Evolutionary conservation across 2,329 filamentous ascomycete species (phyloP), one percentile per base, ranked within the genome.

Genomic region (Xylariales sp.): DNA sequence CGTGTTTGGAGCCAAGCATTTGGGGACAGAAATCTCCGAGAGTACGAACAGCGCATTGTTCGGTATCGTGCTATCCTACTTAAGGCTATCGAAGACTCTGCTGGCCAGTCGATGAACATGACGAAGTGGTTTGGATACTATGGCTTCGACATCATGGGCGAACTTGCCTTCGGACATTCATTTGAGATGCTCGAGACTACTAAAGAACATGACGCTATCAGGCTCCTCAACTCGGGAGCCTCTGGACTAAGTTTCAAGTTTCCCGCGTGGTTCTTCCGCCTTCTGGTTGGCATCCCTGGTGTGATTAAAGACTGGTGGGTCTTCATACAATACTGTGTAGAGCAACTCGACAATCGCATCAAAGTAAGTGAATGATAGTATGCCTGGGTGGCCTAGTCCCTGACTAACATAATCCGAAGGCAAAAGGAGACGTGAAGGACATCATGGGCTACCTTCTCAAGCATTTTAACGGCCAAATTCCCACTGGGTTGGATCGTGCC

Each of bases 121-220:
- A 68, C 73, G 12, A 45, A 54, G 9, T 74, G 72, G 73, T 72
- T 73, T 6, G 71, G 67, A 14, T 65, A 69, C 23, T 76, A 71
- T 36, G 66, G 54, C 2, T 77, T 75, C 48, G 75, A 77, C 46
- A 70, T 75, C 0, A 75, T 77, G 75, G 75, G 75, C 5, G 75
- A 78, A 28, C 70, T 79, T 18, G 76, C 75, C 7, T 78, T 78
- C 52, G 75, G 73, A 12, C 58, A 69, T 5, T 69, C 72, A 36
- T 78, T 79, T 49, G 66, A 68, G 7, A 77, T 78, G 72, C 72
- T 79, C 59, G 68, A 41, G 23, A 62, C 43, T 8, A 62, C 36
- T 18, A 36, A 61, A 43, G 52, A 69, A 39, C 64, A 72, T 43
- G 32, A 62, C n/a, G 64, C 69, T 5, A 64, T 71, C 8, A 57